Conservation (phyloP, 2,329 filamentous ascomycete genomes). For the Colletotrichum cordylinicola region DNA sequence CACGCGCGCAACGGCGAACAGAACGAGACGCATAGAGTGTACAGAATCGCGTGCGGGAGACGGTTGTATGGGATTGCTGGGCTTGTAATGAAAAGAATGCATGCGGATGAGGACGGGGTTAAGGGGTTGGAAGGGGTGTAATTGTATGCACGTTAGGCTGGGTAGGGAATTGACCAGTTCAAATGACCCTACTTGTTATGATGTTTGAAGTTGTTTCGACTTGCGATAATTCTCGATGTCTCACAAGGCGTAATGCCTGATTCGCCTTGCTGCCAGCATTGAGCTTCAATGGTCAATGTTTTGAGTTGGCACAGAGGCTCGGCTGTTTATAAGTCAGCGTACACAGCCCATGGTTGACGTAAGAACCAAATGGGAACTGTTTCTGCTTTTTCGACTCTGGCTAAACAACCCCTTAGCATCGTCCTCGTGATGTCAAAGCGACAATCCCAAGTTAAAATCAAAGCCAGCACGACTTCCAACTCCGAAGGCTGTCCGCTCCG, state of each 20-base stretch:
- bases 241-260: too few species aligned
- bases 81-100: neutral
- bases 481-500: rapidly evolving
- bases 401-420: too few species aligned
- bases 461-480: neutral
- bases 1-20: neutral
- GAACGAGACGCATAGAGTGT: neutral
- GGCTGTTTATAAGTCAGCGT: too few species aligned
- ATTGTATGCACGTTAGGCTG: neutral
- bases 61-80: neutral
- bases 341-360: too few species aligned
- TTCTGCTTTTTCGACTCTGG: too few species aligned
- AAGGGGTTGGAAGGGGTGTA: neutral
- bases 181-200: neutral
- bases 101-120: neutral
- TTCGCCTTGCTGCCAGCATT: neutral
- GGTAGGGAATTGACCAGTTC: neutral
- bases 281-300: neutral
- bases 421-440: too few species aligned
- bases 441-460: neutral
- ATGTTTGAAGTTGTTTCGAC: neutral
- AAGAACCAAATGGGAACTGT: too few species aligned
- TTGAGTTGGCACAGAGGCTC: too few species aligned
- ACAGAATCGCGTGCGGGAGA: neutral
- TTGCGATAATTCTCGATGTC: too few species aligned